Evolutionary conservation across 2,329 filamentous ascomycete genomes (phyloP).

Genomic region (Alternaria solani): DNA sequence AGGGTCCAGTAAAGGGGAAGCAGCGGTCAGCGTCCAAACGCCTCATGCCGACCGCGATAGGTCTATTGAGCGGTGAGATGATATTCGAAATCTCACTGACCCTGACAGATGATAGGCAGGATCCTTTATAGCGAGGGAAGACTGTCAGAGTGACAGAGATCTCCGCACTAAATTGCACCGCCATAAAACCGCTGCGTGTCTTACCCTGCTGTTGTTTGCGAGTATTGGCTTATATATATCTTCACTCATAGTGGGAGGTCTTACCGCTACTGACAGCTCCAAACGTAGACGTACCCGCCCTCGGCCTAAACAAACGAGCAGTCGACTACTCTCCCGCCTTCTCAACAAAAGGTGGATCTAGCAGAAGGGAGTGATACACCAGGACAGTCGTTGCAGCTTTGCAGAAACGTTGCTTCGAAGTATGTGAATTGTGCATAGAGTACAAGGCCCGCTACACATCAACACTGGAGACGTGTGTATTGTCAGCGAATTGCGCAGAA

Average conservation of each 20-base stretch:
- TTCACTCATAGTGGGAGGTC: not conserved
- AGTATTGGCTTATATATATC: not conserved
- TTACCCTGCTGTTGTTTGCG: not conserved
- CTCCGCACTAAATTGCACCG: not conserved
- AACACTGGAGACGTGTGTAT: not conserved
- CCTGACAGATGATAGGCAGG: not conserved
- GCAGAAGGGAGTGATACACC: not conserved
- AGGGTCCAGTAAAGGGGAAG: not conserved
- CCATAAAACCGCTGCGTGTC: not conserved
- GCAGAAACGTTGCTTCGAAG: not conserved
- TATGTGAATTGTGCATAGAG: not conserved
- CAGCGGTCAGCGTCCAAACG: not conserved
- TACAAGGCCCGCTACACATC: not conserved
- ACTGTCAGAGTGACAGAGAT: not conserved
- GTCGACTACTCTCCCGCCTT: not conserved
- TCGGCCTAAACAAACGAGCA: not conserved
- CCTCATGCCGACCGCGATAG: not conserved
- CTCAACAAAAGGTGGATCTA: not conserved
- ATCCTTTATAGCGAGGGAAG: too few species aligned
- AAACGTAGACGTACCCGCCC: not conserved
- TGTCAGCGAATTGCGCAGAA: not conserved
- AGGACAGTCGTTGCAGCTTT: not conserved
- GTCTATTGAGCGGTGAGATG: not conserved
- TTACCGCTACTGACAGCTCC: not conserved
- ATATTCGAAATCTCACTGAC: not conserved